These are phyloP conservation scores for Phytopythium mirpurense DNA, from an alignment of 352 stramenopile species.

Conservation along the genomic window DNA sequence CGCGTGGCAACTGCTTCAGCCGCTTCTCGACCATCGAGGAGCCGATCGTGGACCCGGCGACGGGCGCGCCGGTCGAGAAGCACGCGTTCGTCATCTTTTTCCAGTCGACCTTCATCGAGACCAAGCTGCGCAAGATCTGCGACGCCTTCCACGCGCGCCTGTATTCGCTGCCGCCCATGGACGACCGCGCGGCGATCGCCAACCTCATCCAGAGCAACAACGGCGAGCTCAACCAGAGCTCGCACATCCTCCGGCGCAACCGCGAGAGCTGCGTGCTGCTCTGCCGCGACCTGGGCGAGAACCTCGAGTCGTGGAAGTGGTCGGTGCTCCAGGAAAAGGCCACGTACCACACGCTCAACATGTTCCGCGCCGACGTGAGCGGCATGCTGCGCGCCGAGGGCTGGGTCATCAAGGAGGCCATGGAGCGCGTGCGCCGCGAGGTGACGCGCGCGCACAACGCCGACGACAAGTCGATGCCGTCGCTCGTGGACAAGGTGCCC, in stretches of 20 bases:
- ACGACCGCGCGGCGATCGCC: slow-evolving; percentile 86
- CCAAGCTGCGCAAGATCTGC: slow-evolving; percentile 98
- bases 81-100: slow-evolving; percentile 95
- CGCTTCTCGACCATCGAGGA: slow-evolving; percentile 96
- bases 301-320: slow-evolving; percentile 97
- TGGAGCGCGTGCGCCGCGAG: slow-evolving; percentile 79
- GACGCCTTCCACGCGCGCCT: slow-evolving; percentile 96
- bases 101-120: slow-evolving; percentile 96
- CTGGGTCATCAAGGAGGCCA: slow-evolving; percentile 90
- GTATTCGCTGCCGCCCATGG: slow-evolving; percentile 95
- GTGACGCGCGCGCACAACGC: slow-evolving; percentile 88
- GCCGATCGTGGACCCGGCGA: slow-evolving; percentile 85
- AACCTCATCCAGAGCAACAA: slow-evolving; percentile 91
- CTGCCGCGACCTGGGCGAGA: slow-evolving; percentile 91
- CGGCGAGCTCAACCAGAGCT: slow-evolving; percentile 93
- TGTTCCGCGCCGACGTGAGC: slow-evolving; percentile 96
- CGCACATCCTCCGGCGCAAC: slow-evolving; percentile 96
- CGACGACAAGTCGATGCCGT: slow-evolving; percentile 93
- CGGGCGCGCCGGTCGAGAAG: slow-evolving; percentile 82
- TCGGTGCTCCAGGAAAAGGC: slow-evolving; percentile 96
- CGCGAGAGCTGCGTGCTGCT: slow-evolving; percentile 92
- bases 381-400: slow-evolving; percentile 96
- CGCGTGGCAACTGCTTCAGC: slow-evolving; percentile 98
- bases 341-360: slow-evolving; percentile 98
- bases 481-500: slow-evolving; percentile 90